phyloP scores from a whole-genome alignment of 2,329 filamentous ascomycete species.

The Podosphaera leucotricha region DNA sequence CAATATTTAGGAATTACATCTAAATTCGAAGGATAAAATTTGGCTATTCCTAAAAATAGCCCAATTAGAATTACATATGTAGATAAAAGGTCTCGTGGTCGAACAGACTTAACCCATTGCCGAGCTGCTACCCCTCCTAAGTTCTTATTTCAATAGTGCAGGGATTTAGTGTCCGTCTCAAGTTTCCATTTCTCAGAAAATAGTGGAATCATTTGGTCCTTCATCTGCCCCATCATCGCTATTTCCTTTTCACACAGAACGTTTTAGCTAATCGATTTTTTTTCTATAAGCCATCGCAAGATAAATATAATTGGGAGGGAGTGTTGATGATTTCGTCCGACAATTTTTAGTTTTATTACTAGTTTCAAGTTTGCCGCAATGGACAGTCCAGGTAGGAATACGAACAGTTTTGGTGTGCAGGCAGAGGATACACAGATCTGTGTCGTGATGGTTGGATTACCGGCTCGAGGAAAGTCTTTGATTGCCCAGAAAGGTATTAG shows the following conservation, averaged over 20 bases:
- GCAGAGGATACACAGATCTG: conserved; percentile 92
- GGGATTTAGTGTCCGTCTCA: neutral
- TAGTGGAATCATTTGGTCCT: neutral
- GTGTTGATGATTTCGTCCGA: neutral
- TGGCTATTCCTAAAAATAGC: no score
- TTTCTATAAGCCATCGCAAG: neutral
- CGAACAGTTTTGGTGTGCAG: conserved; percentile 54
- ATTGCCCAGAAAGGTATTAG: conserved; percentile 82
- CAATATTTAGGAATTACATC: no score
- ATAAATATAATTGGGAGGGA: conserved; percentile 2
- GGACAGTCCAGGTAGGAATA: conserved; percentile 8
- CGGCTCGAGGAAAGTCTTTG: conserved; percentile 86
- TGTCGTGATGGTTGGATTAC: conserved; percentile 95
- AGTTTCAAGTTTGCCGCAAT: neutral
- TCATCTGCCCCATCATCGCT: neutral
- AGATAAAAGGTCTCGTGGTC: no score
- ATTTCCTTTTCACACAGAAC: neutral
- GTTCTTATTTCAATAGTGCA: neutral
- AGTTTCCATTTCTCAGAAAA: neutral
- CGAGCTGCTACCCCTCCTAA: neutral
- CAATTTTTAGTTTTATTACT: neutral
- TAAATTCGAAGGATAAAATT: no score
- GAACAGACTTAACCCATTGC: neutral
- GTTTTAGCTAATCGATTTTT: neutral
- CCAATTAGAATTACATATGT: no score